A percentile compares a stretch with the other conserved stretches of the same genome.
phyloP scores from a whole-genome alignment of 768 basidiomycete genomes.

The Rhizopogon vulgaris region DNA sequence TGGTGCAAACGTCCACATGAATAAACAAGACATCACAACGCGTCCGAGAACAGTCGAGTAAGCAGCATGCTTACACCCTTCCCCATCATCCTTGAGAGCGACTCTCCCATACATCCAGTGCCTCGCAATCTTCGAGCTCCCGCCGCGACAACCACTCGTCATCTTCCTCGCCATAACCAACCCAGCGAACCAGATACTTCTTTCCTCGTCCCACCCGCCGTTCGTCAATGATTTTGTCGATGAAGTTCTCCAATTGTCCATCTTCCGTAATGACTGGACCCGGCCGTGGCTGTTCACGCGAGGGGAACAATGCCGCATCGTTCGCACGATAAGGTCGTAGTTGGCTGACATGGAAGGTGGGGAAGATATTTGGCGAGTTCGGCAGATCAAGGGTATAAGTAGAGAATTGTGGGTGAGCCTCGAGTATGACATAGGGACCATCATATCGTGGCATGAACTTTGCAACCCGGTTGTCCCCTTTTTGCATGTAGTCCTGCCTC shows the following conservation, averaged over 20 bases:
- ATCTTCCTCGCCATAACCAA: slow-evolving; percentile 2
- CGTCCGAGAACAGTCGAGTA: too few relatives aligned
- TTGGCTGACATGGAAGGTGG: slow-evolving; percentile 31
- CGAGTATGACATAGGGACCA: slow-evolving; percentile 22
- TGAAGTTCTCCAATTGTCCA: too few relatives aligned
- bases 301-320: slow-evolving; percentile 31
- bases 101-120: too few relatives aligned
- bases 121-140: slow-evolving; percentile 2
- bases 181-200: slow-evolving; percentile 18
- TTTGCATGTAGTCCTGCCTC: slow-evolving; percentile 17
- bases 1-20: too few relatives aligned
- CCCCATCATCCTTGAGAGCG: too few relatives aligned
- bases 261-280: not conserved
- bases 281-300: slow-evolving; percentile 3
- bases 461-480: slow-evolving; percentile 22
- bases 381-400: slow-evolving; percentile 19
- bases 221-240: slow-evolving; percentile 9
- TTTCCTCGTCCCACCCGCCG: slow-evolving; percentile 5
- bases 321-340: slow-evolving; percentile 26
- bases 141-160: not conserved
- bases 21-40: too few relatives aligned
- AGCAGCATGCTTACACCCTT: too few relatives aligned
- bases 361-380: slow-evolving; percentile 18
- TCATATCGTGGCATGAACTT: slow-evolving; percentile 38
- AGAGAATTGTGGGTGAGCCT: slow-evolving; percentile 10